Evolutionary conservation across 345 rosid species (phyloP), one percentile per base, ranked within the genome.

Genomic region (Erucastrum elatum): DNA sequence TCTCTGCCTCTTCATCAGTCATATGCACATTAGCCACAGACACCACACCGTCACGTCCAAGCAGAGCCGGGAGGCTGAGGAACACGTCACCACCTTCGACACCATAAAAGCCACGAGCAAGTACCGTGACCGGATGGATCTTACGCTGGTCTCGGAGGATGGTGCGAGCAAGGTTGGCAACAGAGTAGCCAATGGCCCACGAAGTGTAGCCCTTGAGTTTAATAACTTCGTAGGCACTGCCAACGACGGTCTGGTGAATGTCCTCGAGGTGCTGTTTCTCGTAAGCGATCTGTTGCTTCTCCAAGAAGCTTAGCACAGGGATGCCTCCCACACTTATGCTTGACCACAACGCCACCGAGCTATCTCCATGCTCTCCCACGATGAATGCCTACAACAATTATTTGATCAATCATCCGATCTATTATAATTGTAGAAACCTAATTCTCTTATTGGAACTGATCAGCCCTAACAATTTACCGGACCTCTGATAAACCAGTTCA

Each of bases 131-230:
- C 0, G 98, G 95, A 49, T 94, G 98, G 80, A 94, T 89, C 77
- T 82, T 89, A 56, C 94, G 88, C 88, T 94, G 98, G 84, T 94
- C 87, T 11, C 98, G 75, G 25, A 92, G 83, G n/a, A 94, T 70
- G 44, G 91, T 77, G 0, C 94, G 84, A 56, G 97, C 96, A 77
- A 94, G 78, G 76, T 64, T 92, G 13, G 97, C 94, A 1, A 84
- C 98, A 0, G 98, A 94, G 85, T 92, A 92, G 13, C 98, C 98
- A 37, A 94, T 94, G 12, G 98, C 98, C 98, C 97, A 92, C 9
- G 94, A 90, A 8, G 98, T 94, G 86, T 92, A 94, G 26, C 98
- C 97, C 68, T 94, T 94, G 53, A 94, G 92, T 12, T 74, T 82
- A 2, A 92, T 94, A 58, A 94, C 98, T 66, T 92, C 96, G 16